Conservation (phyloP, 1,284 basidiomycete genomes). For the Ceratobasidium sp. region DNA sequence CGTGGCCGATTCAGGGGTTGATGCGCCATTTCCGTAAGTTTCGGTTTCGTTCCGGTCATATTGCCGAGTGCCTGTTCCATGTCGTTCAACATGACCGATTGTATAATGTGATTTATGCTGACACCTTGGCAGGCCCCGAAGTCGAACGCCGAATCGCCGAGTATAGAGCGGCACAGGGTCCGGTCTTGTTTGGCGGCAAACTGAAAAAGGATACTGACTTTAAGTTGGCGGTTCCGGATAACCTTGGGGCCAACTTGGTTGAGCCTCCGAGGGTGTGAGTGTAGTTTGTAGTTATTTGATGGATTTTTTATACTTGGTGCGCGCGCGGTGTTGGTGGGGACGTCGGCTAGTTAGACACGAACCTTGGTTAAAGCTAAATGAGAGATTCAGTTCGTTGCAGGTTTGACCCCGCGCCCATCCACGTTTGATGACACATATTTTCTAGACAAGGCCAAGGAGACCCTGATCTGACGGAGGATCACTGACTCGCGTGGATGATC, state of each 20-base stretch:
- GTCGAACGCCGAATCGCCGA: constrained; percentile 86
- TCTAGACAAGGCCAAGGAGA: too few relatives aligned
- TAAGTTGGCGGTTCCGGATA: constrained; percentile 80
- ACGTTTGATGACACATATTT: too few relatives aligned
- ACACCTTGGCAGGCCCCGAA: constrained; percentile 75
- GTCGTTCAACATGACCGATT: too few relatives aligned
- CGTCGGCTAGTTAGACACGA: too few relatives aligned
- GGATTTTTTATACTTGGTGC: too few relatives aligned
- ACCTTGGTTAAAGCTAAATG: too few relatives aligned
- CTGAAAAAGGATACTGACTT: constrained; percentile 75
- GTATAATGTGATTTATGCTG: too few relatives aligned
- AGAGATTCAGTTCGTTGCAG: too few relatives aligned
- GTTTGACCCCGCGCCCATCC: too few relatives aligned
- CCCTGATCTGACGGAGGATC: too few relatives aligned
- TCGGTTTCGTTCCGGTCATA: not conserved
- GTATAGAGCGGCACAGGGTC: constrained; percentile 81
- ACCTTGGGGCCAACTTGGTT: constrained; percentile 65
- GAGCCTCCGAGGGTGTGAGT: constrained; percentile 43
- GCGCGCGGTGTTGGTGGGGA: too few relatives aligned
- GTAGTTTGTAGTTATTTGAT: not conserved
- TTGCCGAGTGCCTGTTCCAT: not conserved
- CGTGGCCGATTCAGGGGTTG: constrained; percentile 97
- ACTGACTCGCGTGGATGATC: too few relatives aligned
- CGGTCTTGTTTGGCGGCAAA: constrained; percentile 88
- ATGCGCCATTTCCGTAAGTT: constrained; percentile 89